These are phyloP conservation scores for Coprinopsis strossmayeri DNA, from an alignment of 768 basidiomycete species.

Conservation along the genomic window DNA sequence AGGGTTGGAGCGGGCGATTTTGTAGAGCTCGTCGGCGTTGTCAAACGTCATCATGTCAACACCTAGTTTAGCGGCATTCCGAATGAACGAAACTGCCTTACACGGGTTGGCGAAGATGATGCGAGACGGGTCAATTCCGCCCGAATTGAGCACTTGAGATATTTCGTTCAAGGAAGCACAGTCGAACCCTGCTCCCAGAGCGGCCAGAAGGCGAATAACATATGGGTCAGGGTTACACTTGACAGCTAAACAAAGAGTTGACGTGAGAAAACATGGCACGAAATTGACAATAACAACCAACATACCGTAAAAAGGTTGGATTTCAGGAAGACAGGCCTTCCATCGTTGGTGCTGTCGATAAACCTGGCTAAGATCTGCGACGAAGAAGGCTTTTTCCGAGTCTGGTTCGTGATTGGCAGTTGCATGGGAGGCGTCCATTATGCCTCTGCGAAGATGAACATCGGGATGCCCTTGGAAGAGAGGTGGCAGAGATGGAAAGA, in stretches of 20 bases:
- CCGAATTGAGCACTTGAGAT: conserved; percentile 63
- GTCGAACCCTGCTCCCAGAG: conserved; percentile 91
- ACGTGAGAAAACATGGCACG: conserved; percentile 8
- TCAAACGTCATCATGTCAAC: conserved; percentile 98
- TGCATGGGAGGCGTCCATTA: conserved; percentile 55
- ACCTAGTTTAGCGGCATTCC: conserved; percentile 68
- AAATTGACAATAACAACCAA: conserved; percentile 13
- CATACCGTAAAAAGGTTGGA: conserved; percentile 93
- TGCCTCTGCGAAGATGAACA: conserved; percentile 69
- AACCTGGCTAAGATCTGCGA: conserved; percentile 86
- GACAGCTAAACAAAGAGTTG: conserved; percentile 53
- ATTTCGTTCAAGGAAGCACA: conserved; percentile 97
- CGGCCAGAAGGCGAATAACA: conserved; percentile 83
- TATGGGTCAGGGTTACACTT: conserved; percentile 99
- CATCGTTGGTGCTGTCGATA: conserved; percentile 83
- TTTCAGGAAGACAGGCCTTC: conserved; percentile 66
- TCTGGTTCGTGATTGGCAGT: conserved; percentile 51
- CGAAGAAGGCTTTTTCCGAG: conserved; percentile 94
- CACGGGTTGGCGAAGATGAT: conserved; percentile 99
- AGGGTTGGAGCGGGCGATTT: conserved; percentile 79
- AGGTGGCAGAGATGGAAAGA: conserved; percentile 61
- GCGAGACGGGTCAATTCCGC: conserved; percentile 67
- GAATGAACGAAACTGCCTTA: conserved; percentile 92
- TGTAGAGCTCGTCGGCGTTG: conserved; percentile 93
- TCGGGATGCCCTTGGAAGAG: conserved; percentile 65